Percentiles rank a stretch among this genome's conserved stretches.
Evolutionary conservation across 306 rosid species (phyloP).

Genomic region (Vachellia pachyceras): DNA sequence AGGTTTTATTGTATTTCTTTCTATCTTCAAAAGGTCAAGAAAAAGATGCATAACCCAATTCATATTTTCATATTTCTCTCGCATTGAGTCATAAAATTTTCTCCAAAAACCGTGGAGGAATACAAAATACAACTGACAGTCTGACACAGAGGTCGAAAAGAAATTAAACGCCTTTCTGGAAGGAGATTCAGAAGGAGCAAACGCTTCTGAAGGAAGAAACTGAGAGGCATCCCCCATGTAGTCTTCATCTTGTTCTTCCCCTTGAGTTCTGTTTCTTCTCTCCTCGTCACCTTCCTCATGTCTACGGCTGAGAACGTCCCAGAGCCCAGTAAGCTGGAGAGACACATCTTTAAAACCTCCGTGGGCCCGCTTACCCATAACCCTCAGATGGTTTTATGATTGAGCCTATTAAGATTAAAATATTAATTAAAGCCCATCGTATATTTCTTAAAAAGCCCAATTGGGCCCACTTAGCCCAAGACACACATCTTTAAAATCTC

Average conservation of each 20-base stretch:
- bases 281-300: constrained; percentile 59
- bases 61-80: background rate
- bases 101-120: background rate
- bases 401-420: background rate
- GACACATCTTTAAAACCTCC: background rate
- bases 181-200: constrained; percentile 44
- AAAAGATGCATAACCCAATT: background rate
- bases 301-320: background rate
- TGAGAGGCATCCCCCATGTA: constrained; percentile 87
- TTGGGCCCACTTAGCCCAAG: too few species aligned
- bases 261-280: constrained; percentile 30
- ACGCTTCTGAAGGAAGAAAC: constrained; percentile 60
- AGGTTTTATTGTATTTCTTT: background rate
- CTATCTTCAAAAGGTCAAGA: background rate
- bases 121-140: constrained; percentile 17
- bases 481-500: too few species aligned
- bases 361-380: background rate
- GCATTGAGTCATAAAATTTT: background rate
- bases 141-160: constrained; percentile 13
- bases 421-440: background rate
- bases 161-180: constrained; percentile 51
- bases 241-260: constrained; percentile 58
- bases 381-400: background rate
- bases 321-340: background rate
- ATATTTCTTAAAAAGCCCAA: too few species aligned